Conservation (phyloP, 2,329 filamentous ascomycete genomes). For the Phaeomoniella chlamydospora region DNA sequence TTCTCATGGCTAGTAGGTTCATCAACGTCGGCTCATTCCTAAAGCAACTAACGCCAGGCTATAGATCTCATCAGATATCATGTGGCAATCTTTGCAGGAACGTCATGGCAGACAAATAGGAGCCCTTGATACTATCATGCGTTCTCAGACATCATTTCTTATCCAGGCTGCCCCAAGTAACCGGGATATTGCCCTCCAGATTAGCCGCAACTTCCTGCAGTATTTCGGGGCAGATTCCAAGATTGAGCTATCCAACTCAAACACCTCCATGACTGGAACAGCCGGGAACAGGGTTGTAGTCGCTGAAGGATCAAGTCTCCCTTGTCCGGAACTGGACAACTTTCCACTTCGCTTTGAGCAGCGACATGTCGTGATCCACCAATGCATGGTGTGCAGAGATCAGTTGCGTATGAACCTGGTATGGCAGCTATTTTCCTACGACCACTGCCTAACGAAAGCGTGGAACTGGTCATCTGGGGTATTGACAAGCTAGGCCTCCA, state of each 20-base stretch:
- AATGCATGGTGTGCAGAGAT: too few relatives aligned
- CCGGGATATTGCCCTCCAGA: conserved; percentile 32
- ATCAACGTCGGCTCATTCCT: too few relatives aligned
- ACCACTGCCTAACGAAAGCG: conserved; percentile 28
- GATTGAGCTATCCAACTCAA: conserved; percentile 16
- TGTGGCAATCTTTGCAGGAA: conserved; percentile 15
- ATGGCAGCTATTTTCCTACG: conserved; percentile 37
- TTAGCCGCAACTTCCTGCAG: conserved; percentile 42
- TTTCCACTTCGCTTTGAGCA: too few relatives aligned
- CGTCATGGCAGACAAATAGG: conserved; percentile 36
- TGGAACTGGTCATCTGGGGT: conserved; percentile 45
- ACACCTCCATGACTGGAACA: conserved; percentile 8
- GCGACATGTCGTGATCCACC: too few relatives aligned
- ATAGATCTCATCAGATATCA: not conserved
- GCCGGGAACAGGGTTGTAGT: conserved; percentile 27
- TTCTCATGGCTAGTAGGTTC: too few relatives aligned
- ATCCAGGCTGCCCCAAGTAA: conserved; percentile 18
- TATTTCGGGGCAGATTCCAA: conserved; percentile 40
- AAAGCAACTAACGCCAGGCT: too few relatives aligned
- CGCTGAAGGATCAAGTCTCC: conserved; percentile 11
- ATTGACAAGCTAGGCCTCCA: conserved; percentile 29
- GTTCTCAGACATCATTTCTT: conserved; percentile 28
- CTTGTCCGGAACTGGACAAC: conserved; percentile 5
- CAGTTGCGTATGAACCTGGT: conserved; percentile 16
- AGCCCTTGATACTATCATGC: conserved; percentile 37